These are phyloP conservation scores for Conoideocrella luteorostrata DNA, from an alignment of 2,329 filamentous ascomycete species.

Conservation along the genomic window DNA sequence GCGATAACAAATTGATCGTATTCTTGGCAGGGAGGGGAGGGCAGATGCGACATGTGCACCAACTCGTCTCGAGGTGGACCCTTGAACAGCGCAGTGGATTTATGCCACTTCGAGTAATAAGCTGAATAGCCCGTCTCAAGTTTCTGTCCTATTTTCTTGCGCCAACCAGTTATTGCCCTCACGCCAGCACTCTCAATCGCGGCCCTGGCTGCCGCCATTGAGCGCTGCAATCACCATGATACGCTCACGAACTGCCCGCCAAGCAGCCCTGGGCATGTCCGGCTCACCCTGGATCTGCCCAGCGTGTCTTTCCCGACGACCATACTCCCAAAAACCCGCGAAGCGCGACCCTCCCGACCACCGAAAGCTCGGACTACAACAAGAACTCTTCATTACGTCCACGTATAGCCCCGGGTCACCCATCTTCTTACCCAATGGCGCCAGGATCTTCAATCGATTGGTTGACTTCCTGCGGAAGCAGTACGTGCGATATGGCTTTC, in stretches of 20 bases:
- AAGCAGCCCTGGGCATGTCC: slow-evolving; percentile 9
- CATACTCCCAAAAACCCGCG: slow-evolving; percentile 23
- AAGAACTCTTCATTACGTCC: slow-evolving; percentile 74
- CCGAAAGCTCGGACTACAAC: slow-evolving; percentile 53
- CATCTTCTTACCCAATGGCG: slow-evolving; percentile 75
- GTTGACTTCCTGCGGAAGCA: slow-evolving; percentile 76
- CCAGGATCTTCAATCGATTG: slow-evolving; percentile 77
- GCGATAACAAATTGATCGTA: no score
- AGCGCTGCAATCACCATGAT: slow-evolving; percentile 20
- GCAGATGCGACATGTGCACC: no score
- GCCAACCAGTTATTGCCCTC: no score
- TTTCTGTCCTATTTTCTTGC: no score
- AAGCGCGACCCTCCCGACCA: slow-evolving; percentile 44
- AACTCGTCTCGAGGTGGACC: no score
- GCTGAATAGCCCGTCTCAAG: neutral
- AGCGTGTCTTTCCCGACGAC: slow-evolving; percentile 22
- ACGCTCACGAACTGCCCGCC: slow-evolving; percentile 18
- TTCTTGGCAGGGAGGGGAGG: no score
- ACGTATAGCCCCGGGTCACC: slow-evolving; percentile 79
- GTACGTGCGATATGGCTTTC: slow-evolving; percentile 77
- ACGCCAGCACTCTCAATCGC: neutral
- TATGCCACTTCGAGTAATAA: slow-evolving; percentile 5
- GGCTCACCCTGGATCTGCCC: slow-evolving; percentile 25
- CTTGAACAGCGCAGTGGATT: slow-evolving; percentile 1
- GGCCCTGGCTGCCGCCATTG: slow-evolving; percentile 3